Conservation (phyloP, 2,329 filamentous ascomycete species). For the Colletotrichum limetticola region DNA sequence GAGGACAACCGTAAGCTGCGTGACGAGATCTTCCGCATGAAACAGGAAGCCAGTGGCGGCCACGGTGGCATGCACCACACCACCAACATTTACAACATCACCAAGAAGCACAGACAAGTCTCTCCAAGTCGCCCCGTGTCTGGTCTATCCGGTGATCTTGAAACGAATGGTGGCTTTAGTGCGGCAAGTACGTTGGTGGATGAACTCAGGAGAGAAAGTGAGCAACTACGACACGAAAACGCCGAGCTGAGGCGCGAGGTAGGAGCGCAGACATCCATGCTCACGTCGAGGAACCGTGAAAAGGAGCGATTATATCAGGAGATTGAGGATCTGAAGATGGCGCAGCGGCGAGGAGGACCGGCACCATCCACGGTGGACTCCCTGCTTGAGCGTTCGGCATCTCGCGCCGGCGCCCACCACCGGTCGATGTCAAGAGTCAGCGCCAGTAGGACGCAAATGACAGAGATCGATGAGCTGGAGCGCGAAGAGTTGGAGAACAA, state of each 20-base stretch:
- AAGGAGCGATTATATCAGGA: slow-evolving; percentile 96
- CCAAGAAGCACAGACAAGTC: slow-evolving; percentile 62
- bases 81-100: slow-evolving; percentile 75
- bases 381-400: slow-evolving; percentile 93
- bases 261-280: slow-evolving; percentile 95
- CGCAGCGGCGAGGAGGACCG: slow-evolving; percentile 76
- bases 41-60: slow-evolving; percentile 62
- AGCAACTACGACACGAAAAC: slow-evolving; percentile 90
- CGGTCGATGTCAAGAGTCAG: slow-evolving; percentile 81
- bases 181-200: slow-evolving; percentile 76
- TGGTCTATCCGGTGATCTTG: slow-evolving; percentile 60
- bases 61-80: slow-evolving; percentile 62
- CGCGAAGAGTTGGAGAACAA: slow-evolving; percentile 88
- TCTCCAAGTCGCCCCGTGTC: slow-evolving; percentile 63
- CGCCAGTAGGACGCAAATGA: slow-evolving; percentile 71
- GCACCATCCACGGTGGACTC: slow-evolving; percentile 81
- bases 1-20: slow-evolving; percentile 87
- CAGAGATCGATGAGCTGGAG: slow-evolving; percentile 74
- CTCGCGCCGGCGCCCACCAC: slow-evolving; percentile 76
- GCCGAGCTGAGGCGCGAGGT: slow-evolving; percentile 92
- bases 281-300: slow-evolving; percentile 94
- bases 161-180: slow-evolving; percentile 64
- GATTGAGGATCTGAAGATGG: slow-evolving; percentile 95
- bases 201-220: slow-evolving; percentile 75
- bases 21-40: slow-evolving; percentile 83